A percentile compares a stretch with the other conserved stretches of the same genome.
Conservation (phyloP, 345 rosid species). For the Acer campestre region DNA sequence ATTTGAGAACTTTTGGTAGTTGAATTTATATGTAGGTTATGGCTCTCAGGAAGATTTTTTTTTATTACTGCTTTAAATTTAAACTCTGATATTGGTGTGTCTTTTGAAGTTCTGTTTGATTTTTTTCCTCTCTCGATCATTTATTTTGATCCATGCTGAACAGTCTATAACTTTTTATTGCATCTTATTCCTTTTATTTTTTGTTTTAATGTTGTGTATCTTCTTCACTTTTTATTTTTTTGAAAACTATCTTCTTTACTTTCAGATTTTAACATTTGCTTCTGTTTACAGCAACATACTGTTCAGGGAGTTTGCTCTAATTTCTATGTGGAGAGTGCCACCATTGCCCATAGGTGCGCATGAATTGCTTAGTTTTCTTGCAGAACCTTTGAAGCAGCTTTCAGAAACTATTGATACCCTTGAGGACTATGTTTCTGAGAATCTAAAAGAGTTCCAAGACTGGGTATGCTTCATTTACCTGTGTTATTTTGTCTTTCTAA, state of each 20-base stretch:
- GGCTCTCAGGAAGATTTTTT: not conserved
- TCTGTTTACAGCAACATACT: slow-evolving; percentile 69
- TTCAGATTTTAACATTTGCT: slow-evolving; percentile 8
- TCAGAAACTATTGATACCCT: slow-evolving; percentile 62
- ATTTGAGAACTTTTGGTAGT: not conserved
- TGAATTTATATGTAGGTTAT: not conserved
- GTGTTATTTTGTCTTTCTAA: not conserved
- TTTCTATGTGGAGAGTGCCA: slow-evolving; percentile 99
- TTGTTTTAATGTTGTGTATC: not conserved
- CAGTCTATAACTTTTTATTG: not conserved
- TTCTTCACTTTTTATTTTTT: not conserved
- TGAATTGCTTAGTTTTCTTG: slow-evolving; percentile 84
- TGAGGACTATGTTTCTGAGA: slow-evolving; percentile 68
- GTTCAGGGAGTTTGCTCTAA: slow-evolving; percentile 92
- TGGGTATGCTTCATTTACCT: slow-evolving; percentile 64
- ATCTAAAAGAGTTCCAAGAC: slow-evolving; percentile 86
- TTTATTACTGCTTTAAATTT: slow-evolving; percentile 1
- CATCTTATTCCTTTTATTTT: slow-evolving; percentile 16
- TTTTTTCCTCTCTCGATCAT: not conserved
- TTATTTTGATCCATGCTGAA: slow-evolving; percentile 5
- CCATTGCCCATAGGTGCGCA: slow-evolving; percentile 97
- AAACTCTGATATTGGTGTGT: not conserved
- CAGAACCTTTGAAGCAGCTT: slow-evolving; percentile 97
- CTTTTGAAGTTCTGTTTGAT: not conserved
- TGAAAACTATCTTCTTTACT: not conserved